Percentiles rank a stretch among this genome's conserved stretches.
phyloP scores from a whole-genome alignment of 257 asterid genomes.

The Craterostigma plantagineum region DNA sequence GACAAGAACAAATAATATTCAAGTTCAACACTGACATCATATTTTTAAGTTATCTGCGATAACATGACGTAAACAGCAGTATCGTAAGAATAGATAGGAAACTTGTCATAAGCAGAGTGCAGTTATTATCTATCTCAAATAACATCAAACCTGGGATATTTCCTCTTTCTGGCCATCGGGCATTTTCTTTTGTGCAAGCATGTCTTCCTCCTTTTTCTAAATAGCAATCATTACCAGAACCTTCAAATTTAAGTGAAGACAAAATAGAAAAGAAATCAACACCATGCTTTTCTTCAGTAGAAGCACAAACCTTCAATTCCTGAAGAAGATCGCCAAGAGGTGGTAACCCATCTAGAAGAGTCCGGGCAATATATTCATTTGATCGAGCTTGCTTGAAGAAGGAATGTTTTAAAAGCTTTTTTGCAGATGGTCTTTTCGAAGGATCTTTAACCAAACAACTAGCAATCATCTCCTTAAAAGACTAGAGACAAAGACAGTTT shows the following conservation, averaged over 20 bases:
- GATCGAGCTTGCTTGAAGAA: constrained; percentile 96
- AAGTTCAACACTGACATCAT: too few relatives aligned
- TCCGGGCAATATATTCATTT: constrained; percentile 55
- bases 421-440: constrained; percentile 84
- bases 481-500: constrained; percentile 20
- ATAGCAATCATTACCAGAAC: too few relatives aligned
- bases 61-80: too few relatives aligned
- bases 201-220: constrained; percentile 80
- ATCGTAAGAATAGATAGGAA: not conserved
- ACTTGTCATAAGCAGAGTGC: not conserved
- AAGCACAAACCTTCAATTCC: constrained; percentile 55
- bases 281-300: constrained; percentile 2
- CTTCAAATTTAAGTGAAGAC: too few relatives aligned
- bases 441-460: constrained; percentile 98
- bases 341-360: constrained; percentile 80
- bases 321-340: constrained; percentile 75
- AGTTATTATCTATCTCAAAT: not conserved
- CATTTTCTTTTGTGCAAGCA: constrained; percentile 95
- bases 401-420: constrained; percentile 65
- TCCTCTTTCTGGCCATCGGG: constrained; percentile 90
- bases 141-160: constrained; percentile 63
- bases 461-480: constrained; percentile 93
- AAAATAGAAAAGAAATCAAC: too few relatives aligned
- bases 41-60: too few relatives aligned
- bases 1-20: too few relatives aligned